Base-by-base conservation (phyloP, 306 rosid genomes). In the Psophocarpus tetragonolobus region DNA sequence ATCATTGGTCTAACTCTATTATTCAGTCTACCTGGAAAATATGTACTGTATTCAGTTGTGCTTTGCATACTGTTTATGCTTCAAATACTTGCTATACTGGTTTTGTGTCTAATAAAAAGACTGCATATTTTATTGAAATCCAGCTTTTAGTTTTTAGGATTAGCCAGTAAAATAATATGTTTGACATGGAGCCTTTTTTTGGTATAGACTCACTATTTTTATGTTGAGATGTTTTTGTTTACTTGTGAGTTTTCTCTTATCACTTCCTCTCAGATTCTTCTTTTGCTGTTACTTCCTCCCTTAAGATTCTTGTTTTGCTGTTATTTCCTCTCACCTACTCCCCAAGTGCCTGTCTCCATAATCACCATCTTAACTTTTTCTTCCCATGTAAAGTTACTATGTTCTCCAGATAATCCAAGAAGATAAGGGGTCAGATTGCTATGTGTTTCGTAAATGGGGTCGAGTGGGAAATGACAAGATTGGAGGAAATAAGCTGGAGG, bases 391-490 rank as follows among this genome's bases (percentile, higher is more conserved):
- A 78, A 92, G 97, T 83, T 95, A 87, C 88, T 95, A 92, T 68
- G 85, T 95, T 75, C 93, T 92, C 81, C 99, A 95, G 84, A 91
- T 92, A 72, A 90, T 95, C 67, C 87, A 95, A 87, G 97, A 95
- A 77, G 97, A 95, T 79, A 95, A 86, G 68, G 91, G 90, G 65
- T 88, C 89, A 53, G 91, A 76, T 66, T 95, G 97, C 89, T 82
- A 75, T 47, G 90, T 95, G 76, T 95, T 89, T 81, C 97, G 97
- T 71, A 95, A 95, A 87, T 95, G 99, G 99, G 97, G 99, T 56
- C 91, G 97, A 44, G 97, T 95, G 75, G 97, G 99, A 73, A 92
- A 88, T 85, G 91, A 90, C 44, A 95, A 89, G 86, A 92, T 95
- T 82, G 99, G 99, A 80, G 96, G 97, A 61, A 53, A 0, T 79